These are phyloP conservation scores for Begonia fuchsioides DNA, from an alignment of 306 rosid genomes.

Conservation along the genomic window DNA sequence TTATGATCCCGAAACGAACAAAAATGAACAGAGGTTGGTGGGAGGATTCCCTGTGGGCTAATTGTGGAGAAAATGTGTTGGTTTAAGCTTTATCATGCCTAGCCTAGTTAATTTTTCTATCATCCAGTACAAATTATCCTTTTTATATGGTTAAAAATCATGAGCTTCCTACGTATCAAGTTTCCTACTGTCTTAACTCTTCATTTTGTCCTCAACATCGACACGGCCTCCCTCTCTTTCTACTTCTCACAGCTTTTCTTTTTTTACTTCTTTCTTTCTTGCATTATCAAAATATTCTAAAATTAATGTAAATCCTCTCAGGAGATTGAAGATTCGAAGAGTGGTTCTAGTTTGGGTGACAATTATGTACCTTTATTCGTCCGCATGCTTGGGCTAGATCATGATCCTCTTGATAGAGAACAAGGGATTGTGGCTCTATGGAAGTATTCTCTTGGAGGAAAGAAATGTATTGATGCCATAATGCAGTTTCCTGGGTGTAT, in stretches of 20 bases:
- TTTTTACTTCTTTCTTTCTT: background rate
- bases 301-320: constrained; percentile 16
- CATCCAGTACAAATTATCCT: too few species aligned
- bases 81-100: too few species aligned
- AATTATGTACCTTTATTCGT: constrained; percentile 62
- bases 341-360: constrained; percentile 32
- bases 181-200: background rate
- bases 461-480: constrained; percentile 56
- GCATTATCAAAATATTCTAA: background rate
- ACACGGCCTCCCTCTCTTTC: background rate
- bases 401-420: constrained; percentile 60
- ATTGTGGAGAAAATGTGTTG: too few species aligned
- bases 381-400: constrained; percentile 79
- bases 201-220: background rate
- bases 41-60: too few species aligned
- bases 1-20: too few species aligned
- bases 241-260: background rate
- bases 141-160: too few species aligned
- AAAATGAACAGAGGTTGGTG: too few species aligned
- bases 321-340: constrained; percentile 34
- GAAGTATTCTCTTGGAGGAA: constrained; percentile 87
- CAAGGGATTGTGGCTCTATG: constrained; percentile 65
- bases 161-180: too few species aligned
- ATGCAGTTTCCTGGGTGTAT: constrained; percentile 80
- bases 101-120: too few species aligned